Percentiles rank a stretch among this genome's conserved stretches.
phyloP scores from a whole-genome alignment of 768 basidiomycete genomes.

The Tulasnella sp. region DNA sequence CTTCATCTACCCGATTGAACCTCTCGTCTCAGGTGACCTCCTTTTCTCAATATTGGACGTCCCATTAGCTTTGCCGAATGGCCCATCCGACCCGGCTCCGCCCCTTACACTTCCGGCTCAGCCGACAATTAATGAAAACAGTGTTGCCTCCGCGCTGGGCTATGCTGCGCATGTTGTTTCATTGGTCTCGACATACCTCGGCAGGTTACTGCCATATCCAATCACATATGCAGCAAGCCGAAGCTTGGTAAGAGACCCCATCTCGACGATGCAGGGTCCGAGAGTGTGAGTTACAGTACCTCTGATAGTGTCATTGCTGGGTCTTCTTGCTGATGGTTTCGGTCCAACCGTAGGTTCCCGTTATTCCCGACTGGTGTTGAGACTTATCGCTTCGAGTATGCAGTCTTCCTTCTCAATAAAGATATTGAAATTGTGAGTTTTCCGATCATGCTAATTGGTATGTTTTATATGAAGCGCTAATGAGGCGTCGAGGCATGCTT shows the following conservation, averaged over 20 bases:
- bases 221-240: constrained; percentile 83
- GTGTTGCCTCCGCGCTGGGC: constrained; percentile 80
- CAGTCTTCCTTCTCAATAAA: constrained; percentile 92
- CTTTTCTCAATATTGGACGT: constrained; percentile 79
- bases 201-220: constrained; percentile 72
- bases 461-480: not conserved
- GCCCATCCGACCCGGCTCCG: constrained; percentile 69
- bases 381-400: constrained; percentile 95
- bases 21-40: constrained; percentile 72
- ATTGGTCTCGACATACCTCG: constrained; percentile 67
- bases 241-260: constrained; percentile 83
- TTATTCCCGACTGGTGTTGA: constrained; percentile 88
- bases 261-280: constrained; percentile 91
- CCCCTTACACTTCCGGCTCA: constrained; percentile 57
- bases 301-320: not conserved
- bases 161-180: constrained; percentile 83
- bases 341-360: constrained; percentile 96
- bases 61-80: constrained; percentile 81
- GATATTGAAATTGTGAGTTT: constrained; percentile 80
- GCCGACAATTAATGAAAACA: constrained; percentile 71
- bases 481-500: too few relatives aligned
- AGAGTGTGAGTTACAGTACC: constrained; percentile 85
- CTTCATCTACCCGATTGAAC: constrained; percentile 80
- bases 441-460: constrained; percentile 3
- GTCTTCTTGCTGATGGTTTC: not conserved